Evolutionary conservation across 2,329 filamentous ascomycete genomes (phyloP), one percentile per base, ranked within the genome.

Genomic region (Cladosporium sp.): DNA sequence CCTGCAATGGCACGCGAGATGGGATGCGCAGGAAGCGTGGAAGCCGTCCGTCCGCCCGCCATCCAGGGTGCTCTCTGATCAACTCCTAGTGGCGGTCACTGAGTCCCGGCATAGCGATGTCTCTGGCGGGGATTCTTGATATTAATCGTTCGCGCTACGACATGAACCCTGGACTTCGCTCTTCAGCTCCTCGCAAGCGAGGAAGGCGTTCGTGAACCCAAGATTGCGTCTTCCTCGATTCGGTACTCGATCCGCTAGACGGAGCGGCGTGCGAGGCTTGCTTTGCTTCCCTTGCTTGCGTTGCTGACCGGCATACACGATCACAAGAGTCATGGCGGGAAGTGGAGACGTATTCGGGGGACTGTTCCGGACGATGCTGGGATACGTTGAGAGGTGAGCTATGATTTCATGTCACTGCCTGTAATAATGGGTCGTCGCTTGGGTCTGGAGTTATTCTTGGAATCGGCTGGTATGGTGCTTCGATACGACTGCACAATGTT

Each of bases 321-420:
- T n/a, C n/a, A n/a, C n/a, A n/a, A 39, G 36, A 15, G 8, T 39
- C 36, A 22, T 6, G 40, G 45, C 45, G 45, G 45, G 9, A 48
- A 48, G 45, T 48, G 45, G 45, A 19, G 45, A 48, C 22, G 24
- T n/a, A n/a, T n/a, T 48, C 28, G 25, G 45, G 45, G 45, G 45
- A 48, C n/a, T 35, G 45, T 32, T 34, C 28, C 45, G 25, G 36
- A 39, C 17, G 36, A 9, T 35, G 7, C 32, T 35, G 32, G 32
- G 32, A 35, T 7, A 7, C 32, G 32, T 35, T 7, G 32, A 35
- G 32, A 13, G 13, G 32, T 35, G 32, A 7, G 13, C 13, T 35
- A 35, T 35, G 32, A 35, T 35, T 13, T 35, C 13, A 35, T 13
- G 32, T 13, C 13, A 13, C 13, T 35, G 32, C 32, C 32, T n/a